Base-by-base conservation (phyloP, 2,329 filamentous ascomycete species). In the Aspergillus uvarum region DNA sequence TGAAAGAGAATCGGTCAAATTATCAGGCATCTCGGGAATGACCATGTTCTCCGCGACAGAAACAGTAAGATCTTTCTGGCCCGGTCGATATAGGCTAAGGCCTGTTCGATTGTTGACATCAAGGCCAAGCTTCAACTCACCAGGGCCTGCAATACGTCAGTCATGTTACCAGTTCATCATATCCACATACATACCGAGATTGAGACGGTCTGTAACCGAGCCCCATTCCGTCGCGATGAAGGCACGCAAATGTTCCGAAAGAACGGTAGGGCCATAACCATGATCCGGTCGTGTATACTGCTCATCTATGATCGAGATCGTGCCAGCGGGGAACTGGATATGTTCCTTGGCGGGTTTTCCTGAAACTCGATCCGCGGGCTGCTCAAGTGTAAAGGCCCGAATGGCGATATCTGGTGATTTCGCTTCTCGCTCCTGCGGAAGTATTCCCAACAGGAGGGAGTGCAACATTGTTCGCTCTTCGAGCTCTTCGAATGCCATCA, bases 121-220 rank as follows among this genome's bases (percentile, higher is more conserved):
- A 35, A 92, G 79, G 31, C 85, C 82, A 52, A 92, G 73, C 67
- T 86, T 85, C 66, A 92, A 73, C 74, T 92, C 89, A n/a, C 89
- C 89, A 11, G 88, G 88, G 2, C 83, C 88, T 68, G 53, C 2
- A 56, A 6, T 54, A 16, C 38, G 54, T 70, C 54, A 74, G 65
- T 54, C 10, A 7, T 10, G 21, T 44, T 49, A 5, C 29, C 49
- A 19, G 14, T 35, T 12, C 32, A 35, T 19, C 16, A 12, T 11
- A 2, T 49, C 10, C 12, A n/a, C 48, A 22, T 49, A 60, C 77
- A 73, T 77, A 81, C 82, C 81, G 56, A 96, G 82, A 67, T 96
- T 96, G 70, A 96, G 82, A 42, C 92, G 86, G 76, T 97, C 93
- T 2, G 90, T 91, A 16, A 96, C 80, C 47, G 88, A 91, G 52